Evolutionary conservation across 2,329 filamentous ascomycete species (phyloP).

Genomic region (Blastomyces parvus): DNA sequence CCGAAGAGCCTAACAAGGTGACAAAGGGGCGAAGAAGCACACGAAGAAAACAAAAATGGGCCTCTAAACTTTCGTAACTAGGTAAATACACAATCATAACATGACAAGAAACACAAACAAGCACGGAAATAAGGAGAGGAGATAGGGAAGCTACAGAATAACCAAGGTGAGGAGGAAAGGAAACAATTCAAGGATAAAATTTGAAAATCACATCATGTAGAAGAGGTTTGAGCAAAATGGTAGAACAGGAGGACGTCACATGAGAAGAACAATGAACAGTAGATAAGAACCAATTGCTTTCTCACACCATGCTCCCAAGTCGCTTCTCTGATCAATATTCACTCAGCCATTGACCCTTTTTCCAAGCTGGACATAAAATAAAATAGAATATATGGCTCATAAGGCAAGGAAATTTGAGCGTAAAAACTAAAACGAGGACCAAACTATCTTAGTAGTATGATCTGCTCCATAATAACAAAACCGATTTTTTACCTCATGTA

Average conservation of each 20-base stretch:
- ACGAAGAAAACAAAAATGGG: neutral
- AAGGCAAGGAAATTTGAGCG: neutral
- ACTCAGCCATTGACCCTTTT: neutral
- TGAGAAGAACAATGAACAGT: neutral
- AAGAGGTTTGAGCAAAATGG: neutral
- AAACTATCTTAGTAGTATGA: constrained; percentile 2
- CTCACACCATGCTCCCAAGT: neutral
- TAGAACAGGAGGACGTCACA: neutral
- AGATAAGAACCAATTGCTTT: neutral
- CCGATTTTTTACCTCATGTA: neutral
- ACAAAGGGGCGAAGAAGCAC: neutral
- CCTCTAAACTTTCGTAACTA: constrained; percentile 5
- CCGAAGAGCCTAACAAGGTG: neutral
- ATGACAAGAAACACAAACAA: constrained; percentile 4
- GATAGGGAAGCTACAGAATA: constrained; percentile 1
- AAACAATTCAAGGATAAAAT: neutral
- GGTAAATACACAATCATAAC: constrained; percentile 12
- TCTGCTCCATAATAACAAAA: constrained; percentile 1
- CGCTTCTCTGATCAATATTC: neutral
- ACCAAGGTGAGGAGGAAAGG: neutral
- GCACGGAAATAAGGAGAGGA: neutral
- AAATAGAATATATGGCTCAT: neutral
- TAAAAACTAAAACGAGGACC: neutral
- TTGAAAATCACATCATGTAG: neutral
- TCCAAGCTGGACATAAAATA: neutral